These are phyloP conservation scores for Geum urbanum DNA, from an alignment of 306 rosid species.

Conservation along the genomic window DNA sequence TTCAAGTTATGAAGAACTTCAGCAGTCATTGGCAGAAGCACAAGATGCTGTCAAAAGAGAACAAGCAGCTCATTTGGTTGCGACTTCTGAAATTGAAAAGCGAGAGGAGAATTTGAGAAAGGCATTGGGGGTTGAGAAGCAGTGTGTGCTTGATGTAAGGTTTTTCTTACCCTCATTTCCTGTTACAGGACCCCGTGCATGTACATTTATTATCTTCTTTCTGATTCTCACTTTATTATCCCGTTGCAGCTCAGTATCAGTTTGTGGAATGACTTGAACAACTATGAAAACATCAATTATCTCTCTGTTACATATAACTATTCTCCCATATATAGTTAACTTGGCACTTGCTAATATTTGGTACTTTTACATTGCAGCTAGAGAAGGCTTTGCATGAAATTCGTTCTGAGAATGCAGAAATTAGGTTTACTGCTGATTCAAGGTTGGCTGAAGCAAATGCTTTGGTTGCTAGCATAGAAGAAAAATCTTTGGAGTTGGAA, in stretches of 20 bases:
- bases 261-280: neutral
- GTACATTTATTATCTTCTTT: neutral
- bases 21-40: slow-evolving; percentile 50
- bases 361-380: slow-evolving; percentile 45
- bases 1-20: slow-evolving; percentile 52
- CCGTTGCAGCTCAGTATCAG: neutral
- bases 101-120: slow-evolving; percentile 79
- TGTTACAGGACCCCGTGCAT: neutral
- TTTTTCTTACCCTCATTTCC: slow-evolving; percentile 18
- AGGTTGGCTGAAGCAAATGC: slow-evolving; percentile 91
- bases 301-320: neutral
- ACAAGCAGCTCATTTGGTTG: slow-evolving; percentile 65
- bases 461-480: slow-evolving; percentile 76
- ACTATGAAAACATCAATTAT: neutral
- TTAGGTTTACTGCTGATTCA: slow-evolving; percentile 78
- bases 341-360: slow-evolving; percentile 33
- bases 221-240: neutral
- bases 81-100: slow-evolving; percentile 68
- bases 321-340: too few species aligned
- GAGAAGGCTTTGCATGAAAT: slow-evolving; percentile 89
- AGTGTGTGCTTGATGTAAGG: slow-evolving; percentile 93
- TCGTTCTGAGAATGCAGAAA: slow-evolving; percentile 83
- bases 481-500: slow-evolving; percentile 83
- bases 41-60: slow-evolving; percentile 64
- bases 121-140: slow-evolving; percentile 94